Conservation (phyloP, 306 rosid species). For the Gleditsia sinensis region DNA sequence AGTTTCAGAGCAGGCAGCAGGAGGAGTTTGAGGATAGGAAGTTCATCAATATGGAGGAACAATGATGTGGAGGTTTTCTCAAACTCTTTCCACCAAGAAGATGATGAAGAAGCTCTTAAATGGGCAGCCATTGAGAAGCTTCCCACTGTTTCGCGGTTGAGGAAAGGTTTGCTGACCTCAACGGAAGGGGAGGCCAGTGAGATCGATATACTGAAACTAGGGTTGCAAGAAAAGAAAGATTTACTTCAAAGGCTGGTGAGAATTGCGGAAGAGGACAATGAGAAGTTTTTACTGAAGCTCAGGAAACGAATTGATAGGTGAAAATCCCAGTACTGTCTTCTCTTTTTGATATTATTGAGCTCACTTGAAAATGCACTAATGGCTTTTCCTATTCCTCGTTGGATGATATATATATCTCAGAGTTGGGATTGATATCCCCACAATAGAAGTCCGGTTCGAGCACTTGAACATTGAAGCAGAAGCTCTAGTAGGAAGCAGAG, state of each 20-base stretch:
- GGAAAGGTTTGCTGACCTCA: slow-evolving; percentile 41
- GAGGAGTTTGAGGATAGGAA: slow-evolving; percentile 46
- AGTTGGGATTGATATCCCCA: slow-evolving; percentile 77
- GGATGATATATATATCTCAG: slow-evolving; percentile 35
- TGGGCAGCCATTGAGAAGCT: slow-evolving; percentile 55
- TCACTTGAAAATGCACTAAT: neutral
- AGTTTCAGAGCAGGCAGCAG: too few relatives aligned
- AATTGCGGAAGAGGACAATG: slow-evolving; percentile 80
- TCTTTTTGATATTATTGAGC: neutral
- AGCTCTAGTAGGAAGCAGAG: slow-evolving; percentile 71
- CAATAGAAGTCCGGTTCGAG: slow-evolving; percentile 77
- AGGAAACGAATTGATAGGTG: slow-evolving; percentile 69
- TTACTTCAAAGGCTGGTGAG: slow-evolving; percentile 68
- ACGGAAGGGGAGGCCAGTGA: slow-evolving; percentile 59
- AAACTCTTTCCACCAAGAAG: slow-evolving; percentile 37
- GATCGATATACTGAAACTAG: slow-evolving; percentile 68
- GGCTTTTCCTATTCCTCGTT: slow-evolving; percentile 3
- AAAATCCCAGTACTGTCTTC: neutral
- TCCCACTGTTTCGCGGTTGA: slow-evolving; percentile 47
- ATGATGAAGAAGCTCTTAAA: slow-evolving; percentile 56
- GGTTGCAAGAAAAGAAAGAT: slow-evolving; percentile 58
- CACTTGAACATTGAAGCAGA: slow-evolving; percentile 73
- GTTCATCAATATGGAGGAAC: slow-evolving; percentile 51
- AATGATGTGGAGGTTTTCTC: slow-evolving; percentile 45
- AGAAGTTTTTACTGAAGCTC: slow-evolving; percentile 78